Evolutionary conservation across 2,329 filamentous ascomycete genomes (phyloP), one percentile per base, ranked within the genome.

Genomic region (Chaetomiaceae sp.): DNA sequence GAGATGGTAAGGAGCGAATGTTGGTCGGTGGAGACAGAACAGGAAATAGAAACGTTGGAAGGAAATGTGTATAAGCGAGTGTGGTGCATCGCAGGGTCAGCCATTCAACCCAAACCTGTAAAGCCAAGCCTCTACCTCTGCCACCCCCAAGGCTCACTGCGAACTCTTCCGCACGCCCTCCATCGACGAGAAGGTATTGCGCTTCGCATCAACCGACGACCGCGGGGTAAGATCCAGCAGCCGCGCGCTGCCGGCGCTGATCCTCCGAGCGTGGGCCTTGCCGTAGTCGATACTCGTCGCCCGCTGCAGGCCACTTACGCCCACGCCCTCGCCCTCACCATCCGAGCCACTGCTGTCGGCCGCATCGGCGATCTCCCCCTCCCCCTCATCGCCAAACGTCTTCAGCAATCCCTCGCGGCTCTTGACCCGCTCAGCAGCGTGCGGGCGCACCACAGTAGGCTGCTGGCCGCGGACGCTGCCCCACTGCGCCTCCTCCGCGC

Each of bases 191-290:
- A 51, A 15, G 30, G 54, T 58, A 43, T 61, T 63, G 55, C 65
- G 64, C 60, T 68, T 72, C 34, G 64, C 67, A 52, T 82, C 79
- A 11, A 67, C 65, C 18, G 78, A 83, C 36, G 63, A 62, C 20
- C 75, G 71, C 18, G 78, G 73, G 17, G 74, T 73, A 38, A 90
- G 73, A 40, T 89, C 81, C 40, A 93, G 68, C 42, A 91, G 66
- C 64, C 80, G 85, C 10, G 86, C 86, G 59, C 84, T 90, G 40
- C 86, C 86, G 36, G 85, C 84, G 59, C 85, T 90, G 58, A 89
- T 81, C 53, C 84, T 84, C 44, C 83, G 76, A 17, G 72, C 78
- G 56, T 90, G 85, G 9, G 75, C 72, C 57, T 73, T 78, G 48
- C 78, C 78, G 40, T 85, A 71, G 50, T 84, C 79, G 47, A 91